Conservation (phyloP, 345 rosid genomes). For the Dimocarpus longan region DNA sequence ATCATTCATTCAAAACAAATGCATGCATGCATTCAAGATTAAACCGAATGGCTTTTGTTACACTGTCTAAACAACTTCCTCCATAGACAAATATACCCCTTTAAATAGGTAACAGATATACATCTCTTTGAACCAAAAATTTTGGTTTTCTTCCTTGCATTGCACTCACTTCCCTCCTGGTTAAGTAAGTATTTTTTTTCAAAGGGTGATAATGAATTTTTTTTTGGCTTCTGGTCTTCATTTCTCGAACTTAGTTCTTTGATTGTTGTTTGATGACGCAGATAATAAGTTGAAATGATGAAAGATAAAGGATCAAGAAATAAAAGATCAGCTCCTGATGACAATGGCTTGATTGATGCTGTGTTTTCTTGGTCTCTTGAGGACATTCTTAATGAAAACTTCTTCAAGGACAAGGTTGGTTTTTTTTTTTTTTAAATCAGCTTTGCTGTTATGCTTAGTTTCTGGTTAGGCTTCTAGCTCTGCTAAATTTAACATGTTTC, state of each 20-base stretch:
- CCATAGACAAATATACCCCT: too few species aligned
- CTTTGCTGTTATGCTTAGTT: background rate
- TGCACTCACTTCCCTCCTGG: background rate
- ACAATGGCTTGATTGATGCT: slow-evolving; percentile 7
- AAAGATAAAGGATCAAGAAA: background rate
- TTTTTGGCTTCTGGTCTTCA: too few species aligned
- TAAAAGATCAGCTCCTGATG: background rate
- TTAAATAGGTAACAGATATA: too few species aligned
- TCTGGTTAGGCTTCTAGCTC: background rate
- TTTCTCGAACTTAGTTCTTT: background rate
- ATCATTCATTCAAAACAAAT: too few species aligned
- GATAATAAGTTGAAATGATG: background rate
- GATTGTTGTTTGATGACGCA: background rate
- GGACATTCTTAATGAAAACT: slow-evolving; percentile 33
- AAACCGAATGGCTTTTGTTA: too few species aligned
- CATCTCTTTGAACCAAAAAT: too few species aligned
- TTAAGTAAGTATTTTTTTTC: background rate
- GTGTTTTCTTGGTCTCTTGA: slow-evolving; percentile 48
- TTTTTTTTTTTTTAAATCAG: background rate
- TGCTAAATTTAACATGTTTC: background rate
- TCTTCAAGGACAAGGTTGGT: slow-evolving; percentile 37
- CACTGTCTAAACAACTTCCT: too few species aligned
- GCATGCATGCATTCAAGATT: too few species aligned
- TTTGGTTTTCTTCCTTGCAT: too few species aligned
- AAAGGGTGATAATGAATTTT: background rate